Evolutionary conservation across 2,329 filamentous ascomycete genomes (phyloP).

Genomic region (Daldinia eschscholtzii): DNA sequence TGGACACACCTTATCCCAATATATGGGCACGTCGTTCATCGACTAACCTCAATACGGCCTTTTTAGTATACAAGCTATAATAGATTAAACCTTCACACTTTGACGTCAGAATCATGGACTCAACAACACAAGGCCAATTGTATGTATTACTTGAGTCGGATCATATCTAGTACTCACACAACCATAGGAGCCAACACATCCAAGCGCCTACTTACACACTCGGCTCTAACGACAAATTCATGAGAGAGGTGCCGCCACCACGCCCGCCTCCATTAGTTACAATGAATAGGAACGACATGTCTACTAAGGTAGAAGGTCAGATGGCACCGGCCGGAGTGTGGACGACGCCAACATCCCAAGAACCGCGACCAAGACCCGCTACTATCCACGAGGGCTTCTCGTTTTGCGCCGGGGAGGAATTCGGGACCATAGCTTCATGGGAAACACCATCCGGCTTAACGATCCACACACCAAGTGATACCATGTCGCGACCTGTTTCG

Average conservation of each 20-base stretch:
- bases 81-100: conserved; percentile 54
- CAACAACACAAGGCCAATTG: conserved; percentile 65
- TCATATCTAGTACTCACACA: conserved; percentile 54
- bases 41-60: conserved; percentile 55
- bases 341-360: conserved; percentile 67
- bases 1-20: neutral
- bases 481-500: conserved; percentile 66
- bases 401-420: conserved; percentile 68
- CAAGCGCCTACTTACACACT: conserved; percentile 65
- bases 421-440: conserved; percentile 67
- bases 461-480: conserved; percentile 65
- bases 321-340: conserved; percentile 62
- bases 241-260: conserved; percentile 59
- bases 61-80: conserved; percentile 55
- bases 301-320: conserved; percentile 62
- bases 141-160: conserved; percentile 55
- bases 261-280: conserved; percentile 60
- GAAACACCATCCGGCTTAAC: conserved; percentile 65
- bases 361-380: conserved; percentile 65
- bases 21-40: conserved; percentile 50
- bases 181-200: conserved; percentile 61
- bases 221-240: conserved; percentile 62
- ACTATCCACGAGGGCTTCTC: conserved; percentile 73
- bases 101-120: conserved; percentile 61
- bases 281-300: conserved; percentile 66